These are phyloP conservation scores for Raphanus hybrid DNA, from an alignment of 441 rosid species.

Conservation along the genomic window DNA sequence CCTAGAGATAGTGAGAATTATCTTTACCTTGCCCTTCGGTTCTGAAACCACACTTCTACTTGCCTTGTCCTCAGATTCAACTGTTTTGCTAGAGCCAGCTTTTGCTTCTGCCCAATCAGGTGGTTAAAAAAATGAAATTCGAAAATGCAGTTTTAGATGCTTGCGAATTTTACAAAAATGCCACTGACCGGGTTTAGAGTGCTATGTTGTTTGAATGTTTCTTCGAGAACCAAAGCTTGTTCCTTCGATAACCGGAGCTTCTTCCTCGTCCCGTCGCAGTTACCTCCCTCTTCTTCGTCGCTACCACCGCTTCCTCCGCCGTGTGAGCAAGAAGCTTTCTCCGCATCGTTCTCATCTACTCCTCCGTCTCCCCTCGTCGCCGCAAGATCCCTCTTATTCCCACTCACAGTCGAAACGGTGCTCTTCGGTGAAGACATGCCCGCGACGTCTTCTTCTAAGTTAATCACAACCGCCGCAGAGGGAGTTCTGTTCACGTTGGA, in stretches of 20 bases:
- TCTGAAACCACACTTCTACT: slow-evolving; percentile 95
- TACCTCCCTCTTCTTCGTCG: slow-evolving; percentile 37
- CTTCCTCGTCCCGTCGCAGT: slow-evolving; percentile 35
- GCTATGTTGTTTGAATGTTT: slow-evolving; percentile 71
- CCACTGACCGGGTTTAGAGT: slow-evolving; percentile 82
- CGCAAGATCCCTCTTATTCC: slow-evolving; percentile 81
- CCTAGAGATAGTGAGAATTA: not conserved
- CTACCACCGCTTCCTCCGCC: slow-evolving; percentile 36
- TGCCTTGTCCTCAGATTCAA: slow-evolving; percentile 78
- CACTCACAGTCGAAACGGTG: slow-evolving; percentile 70
- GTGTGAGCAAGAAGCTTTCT: slow-evolving; percentile 62
- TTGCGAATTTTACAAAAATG: slow-evolving; percentile 22
- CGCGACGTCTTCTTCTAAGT: slow-evolving; percentile 65
- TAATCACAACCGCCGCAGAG: slow-evolving; percentile 32
- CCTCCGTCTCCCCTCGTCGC: slow-evolving; percentile 28
- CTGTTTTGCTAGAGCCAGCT: slow-evolving; percentile 73
- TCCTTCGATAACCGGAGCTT: slow-evolving; percentile 36
- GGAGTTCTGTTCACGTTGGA: slow-evolving; percentile 66
- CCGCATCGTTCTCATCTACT: slow-evolving; percentile 59
- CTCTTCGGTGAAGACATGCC: slow-evolving; percentile 84
- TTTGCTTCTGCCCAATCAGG: slow-evolving; percentile 64
- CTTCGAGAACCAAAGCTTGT: slow-evolving; percentile 78
- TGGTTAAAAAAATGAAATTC: not conserved
- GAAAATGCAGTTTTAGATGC: not conserved
- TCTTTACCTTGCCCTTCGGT: slow-evolving; percentile 82